A percentile compares a stretch with the other conserved stretches of the same genome.
Evolutionary conservation across 257 asterid genomes (phyloP).

Genomic region (Paraleonurus japonicus): DNA sequence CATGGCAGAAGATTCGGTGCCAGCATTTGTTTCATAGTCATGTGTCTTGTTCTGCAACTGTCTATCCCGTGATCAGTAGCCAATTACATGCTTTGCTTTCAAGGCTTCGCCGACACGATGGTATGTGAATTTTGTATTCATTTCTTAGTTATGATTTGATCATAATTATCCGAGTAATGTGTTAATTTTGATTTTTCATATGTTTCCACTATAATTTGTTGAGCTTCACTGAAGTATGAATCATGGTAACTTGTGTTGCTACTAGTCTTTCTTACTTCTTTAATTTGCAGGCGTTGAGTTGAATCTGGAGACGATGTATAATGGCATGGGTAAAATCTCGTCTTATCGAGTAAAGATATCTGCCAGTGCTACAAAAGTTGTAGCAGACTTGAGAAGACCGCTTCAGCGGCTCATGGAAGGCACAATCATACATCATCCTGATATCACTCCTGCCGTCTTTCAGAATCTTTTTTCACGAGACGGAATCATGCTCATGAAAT

Average conservation of each 20-base stretch:
- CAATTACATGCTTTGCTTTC: conserved; percentile 52
- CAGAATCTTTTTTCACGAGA: conserved; percentile 75
- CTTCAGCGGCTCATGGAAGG: conserved; percentile 78
- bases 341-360: conserved; percentile 71
- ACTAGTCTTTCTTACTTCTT: background rate
- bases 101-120: conserved; percentile 43
- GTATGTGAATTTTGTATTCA: conserved; percentile 33
- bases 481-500: conserved; percentile 56
- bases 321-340: conserved; percentile 34
- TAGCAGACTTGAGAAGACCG: conserved; percentile 74
- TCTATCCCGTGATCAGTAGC: conserved; percentile 55
- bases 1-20: conserved; percentile 89
- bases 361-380: conserved; percentile 73
- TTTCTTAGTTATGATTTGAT: conserved; percentile 2
- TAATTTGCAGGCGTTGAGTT: conserved; percentile 67
- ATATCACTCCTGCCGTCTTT: conserved; percentile 60
- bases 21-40: conserved; percentile 67
- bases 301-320: conserved; percentile 44
- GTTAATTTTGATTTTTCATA: background rate
- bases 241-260: background rate
- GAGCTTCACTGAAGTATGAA: background rate
- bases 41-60: conserved; percentile 78
- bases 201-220: background rate
- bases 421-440: conserved; percentile 47
- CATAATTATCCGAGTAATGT: conserved; percentile 12